Evolutionary conservation across 1,139 yeast species (phyloP).

Genomic region (Pneumocystis jirovecii): DNA sequence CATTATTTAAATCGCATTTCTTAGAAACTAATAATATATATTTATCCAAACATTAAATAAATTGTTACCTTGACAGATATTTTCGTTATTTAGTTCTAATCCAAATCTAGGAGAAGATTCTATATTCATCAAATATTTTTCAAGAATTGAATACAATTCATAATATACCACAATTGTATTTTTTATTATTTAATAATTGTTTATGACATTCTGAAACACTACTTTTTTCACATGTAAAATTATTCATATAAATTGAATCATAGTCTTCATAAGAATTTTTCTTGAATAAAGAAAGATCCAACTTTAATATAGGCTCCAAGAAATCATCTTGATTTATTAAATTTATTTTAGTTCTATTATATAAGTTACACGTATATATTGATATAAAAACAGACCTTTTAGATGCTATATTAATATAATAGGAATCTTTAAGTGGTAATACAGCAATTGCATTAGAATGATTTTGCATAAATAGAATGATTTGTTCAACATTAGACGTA

Average conservation of each 20-base stretch:
- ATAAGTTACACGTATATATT: background rate
- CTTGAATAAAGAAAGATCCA: background rate
- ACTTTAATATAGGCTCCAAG: background rate
- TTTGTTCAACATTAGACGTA: background rate
- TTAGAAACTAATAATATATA: background rate
- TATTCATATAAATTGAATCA: background rate
- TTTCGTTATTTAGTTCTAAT: background rate
- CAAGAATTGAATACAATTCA: background rate
- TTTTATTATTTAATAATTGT: background rate
- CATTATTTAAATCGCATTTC: background rate
- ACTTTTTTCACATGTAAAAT: background rate
- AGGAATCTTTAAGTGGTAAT: conserved; percentile 3
- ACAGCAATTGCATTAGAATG: conserved; percentile 3
- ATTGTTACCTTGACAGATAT: background rate
- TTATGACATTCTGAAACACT: background rate
- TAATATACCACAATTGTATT: background rate
- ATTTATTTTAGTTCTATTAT: background rate
- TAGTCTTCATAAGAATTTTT: background rate
- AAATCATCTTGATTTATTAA: background rate
- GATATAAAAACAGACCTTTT: background rate
- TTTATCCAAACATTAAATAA: background rate
- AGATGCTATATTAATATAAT: conserved; percentile 1
- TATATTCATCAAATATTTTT: background rate
- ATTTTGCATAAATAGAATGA: background rate
- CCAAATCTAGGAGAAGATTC: background rate